Evolutionary conservation across 2,329 filamentous ascomycete genomes (phyloP).

Genomic region (Daldinia eschscholtzii): DNA sequence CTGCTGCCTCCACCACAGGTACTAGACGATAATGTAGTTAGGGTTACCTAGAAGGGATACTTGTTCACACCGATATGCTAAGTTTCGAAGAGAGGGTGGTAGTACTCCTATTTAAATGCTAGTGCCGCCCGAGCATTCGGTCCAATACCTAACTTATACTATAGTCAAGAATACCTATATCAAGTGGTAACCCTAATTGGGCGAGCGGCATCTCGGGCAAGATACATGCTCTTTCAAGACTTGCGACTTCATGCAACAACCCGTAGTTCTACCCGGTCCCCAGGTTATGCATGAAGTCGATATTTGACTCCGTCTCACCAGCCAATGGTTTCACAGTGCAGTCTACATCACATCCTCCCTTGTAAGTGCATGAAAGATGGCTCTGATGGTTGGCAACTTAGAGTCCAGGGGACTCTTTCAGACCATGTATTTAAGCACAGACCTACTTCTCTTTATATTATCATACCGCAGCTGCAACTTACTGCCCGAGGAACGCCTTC

Average conservation of each 20-base stretch:
- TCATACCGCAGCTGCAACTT: slow-evolving; percentile 27
- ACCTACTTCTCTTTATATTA: slow-evolving; percentile 19
- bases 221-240: slow-evolving; percentile 20
- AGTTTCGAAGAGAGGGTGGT: neutral
- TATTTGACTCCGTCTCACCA: neutral
- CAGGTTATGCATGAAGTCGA: slow-evolving; percentile 29
- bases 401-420: slow-evolving; percentile 6
- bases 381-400: slow-evolving; percentile 7
- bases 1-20: neutral
- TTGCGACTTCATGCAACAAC: slow-evolving; percentile 34
- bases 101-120: neutral
- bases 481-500: neutral
- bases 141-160: neutral
- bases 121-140: neutral
- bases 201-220: neutral
- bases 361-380: slow-evolving; percentile 40
- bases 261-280: slow-evolving; percentile 17
- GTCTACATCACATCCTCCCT: slow-evolving; percentile 21
- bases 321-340: slow-evolving; percentile 26
- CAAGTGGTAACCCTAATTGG: neutral
- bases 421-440: slow-evolving; percentile 24
- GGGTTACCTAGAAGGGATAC: neutral
- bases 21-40: neutral
- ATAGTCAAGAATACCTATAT: neutral
- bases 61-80: neutral